Evolutionary conservation across 2,329 filamentous ascomycete species (phyloP).

Genomic region (Colletotrichum zoysiae): DNA sequence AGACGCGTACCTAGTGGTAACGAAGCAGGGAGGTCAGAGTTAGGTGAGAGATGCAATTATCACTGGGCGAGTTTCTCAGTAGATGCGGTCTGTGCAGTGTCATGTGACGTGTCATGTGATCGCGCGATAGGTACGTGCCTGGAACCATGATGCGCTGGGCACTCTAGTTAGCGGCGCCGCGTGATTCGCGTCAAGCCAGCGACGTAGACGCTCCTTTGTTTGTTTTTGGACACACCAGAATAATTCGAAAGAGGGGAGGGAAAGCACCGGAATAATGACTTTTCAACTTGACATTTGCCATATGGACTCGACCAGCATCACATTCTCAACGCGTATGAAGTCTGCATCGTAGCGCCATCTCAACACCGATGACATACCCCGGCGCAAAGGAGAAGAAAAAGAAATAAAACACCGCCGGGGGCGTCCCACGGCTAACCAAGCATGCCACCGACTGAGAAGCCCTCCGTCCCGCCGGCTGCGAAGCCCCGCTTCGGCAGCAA

Average conservation of each 20-base stretch:
- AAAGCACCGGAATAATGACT: background rate
- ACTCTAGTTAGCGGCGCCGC: conserved; percentile 23
- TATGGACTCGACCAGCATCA: conserved; percentile 11
- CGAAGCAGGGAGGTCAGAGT: background rate
- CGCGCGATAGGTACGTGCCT: conserved; percentile 22
- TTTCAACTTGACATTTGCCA: background rate
- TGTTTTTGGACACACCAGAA: conserved; percentile 8
- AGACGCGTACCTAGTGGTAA: conserved; percentile 8
- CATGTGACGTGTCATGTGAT: conserved; percentile 15
- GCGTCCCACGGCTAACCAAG: background rate
- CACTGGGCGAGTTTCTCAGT: background rate
- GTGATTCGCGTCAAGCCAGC: conserved; percentile 20
- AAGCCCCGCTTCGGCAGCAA: conserved; percentile 57
- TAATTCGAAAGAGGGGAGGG: no score
- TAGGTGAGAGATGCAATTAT: background rate
- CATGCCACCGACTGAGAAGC: conserved; percentile 27
- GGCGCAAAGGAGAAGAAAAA: background rate
- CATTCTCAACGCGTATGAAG: conserved; percentile 19
- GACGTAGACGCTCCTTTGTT: conserved; percentile 22
- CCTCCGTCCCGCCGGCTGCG: conserved; percentile 50
- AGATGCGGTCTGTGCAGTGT: background rate
- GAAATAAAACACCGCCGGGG: background rate
- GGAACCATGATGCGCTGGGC: conserved; percentile 27
- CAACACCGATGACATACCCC: background rate
- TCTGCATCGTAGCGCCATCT: background rate